A percentile compares a stretch with the other conserved stretches of the same genome.
phyloP scores from a whole-genome alignment of 371 early-diverging fungal genomes.

The Mortierella sp. region DNA sequence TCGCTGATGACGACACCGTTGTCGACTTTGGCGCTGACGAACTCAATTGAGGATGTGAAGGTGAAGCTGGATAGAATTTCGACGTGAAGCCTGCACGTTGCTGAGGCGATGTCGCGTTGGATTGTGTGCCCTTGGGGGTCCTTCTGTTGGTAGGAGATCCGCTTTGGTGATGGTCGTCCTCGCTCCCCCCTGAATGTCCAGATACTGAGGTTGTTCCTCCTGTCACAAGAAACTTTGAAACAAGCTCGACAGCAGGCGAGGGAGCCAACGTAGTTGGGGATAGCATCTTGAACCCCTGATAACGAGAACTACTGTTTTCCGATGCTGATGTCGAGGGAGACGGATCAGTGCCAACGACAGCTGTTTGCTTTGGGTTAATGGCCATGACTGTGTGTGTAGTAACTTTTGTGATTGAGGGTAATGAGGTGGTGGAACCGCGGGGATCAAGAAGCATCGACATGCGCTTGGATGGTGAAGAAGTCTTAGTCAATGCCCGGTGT shows the following conservation, averaged over 20 bases:
- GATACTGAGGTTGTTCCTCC: conserved; percentile 3
- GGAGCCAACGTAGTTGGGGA: conserved; percentile 34
- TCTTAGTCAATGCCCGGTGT: conserved; percentile 16
- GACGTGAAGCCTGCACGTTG: conserved; percentile 45
- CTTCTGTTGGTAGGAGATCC: conserved; percentile 19
- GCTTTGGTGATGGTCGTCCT: conserved; percentile 23
- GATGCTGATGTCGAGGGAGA: conserved; percentile 10
- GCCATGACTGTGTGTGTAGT: conserved; percentile 51
- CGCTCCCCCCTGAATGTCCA: conserved; percentile 5
- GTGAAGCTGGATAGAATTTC: conserved; percentile 47
- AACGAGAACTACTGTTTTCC: conserved; percentile 15
- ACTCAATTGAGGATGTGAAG: conserved; percentile 44
- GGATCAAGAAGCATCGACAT: conserved; percentile 51
- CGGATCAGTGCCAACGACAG: conserved; percentile 13
- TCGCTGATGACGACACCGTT: conserved; percentile 15
- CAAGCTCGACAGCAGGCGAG: conserved; percentile 43
- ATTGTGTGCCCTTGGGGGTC: conserved; percentile 14
- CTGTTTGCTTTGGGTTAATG: conserved; percentile 27
- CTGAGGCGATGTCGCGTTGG: conserved; percentile 45
- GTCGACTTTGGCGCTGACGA: conserved; percentile 49
- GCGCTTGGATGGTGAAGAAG: conserved; percentile 42
- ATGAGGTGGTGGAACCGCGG: conserved; percentile 27
- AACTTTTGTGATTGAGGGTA: conserved; percentile 39
- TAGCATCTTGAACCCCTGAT: conserved; percentile 10
- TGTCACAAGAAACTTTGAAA: conserved; percentile 30